Conservation (phyloP, 164 flowering plant genomes). For the Vitis amurensis region DNA sequence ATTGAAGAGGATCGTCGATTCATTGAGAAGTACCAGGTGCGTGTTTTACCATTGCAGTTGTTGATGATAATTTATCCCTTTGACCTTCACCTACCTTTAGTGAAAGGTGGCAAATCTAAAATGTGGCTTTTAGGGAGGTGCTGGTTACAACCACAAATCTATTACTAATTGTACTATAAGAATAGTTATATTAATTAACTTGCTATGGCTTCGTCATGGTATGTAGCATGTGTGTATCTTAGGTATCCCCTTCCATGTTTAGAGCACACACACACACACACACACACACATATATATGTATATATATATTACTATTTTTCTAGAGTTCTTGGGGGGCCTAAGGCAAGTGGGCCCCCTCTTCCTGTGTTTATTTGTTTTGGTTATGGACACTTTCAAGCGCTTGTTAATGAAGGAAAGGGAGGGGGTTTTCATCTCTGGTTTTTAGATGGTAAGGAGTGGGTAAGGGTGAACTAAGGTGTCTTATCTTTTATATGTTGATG, state of each 20-base stretch:
- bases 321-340: neutral
- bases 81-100: neutral
- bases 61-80: neutral
- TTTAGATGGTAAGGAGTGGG: too few species aligned
- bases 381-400: too few species aligned
- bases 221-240: neutral
- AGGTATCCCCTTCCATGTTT: neutral
- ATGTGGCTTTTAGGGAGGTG: neutral
- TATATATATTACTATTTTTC: neutral
- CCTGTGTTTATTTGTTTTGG: too few species aligned
- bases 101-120: neutral
- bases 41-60: slow-evolving; percentile 10
- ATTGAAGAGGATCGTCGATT: slow-evolving; percentile 89
- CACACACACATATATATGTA: too few species aligned
- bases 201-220: neutral
- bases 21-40: slow-evolving; percentile 93
- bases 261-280: neutral
- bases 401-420: too few species aligned
- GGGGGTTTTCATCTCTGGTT: too few species aligned
- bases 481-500: too few species aligned
- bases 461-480: too few species aligned
- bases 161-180: neutral
- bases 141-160: neutral
- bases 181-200: neutral
- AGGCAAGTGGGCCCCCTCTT: too few species aligned